These are phyloP conservation scores for Sarocladium brachiariae DNA, from an alignment of 2,329 filamentous ascomycete genomes.

Conservation along the genomic window DNA sequence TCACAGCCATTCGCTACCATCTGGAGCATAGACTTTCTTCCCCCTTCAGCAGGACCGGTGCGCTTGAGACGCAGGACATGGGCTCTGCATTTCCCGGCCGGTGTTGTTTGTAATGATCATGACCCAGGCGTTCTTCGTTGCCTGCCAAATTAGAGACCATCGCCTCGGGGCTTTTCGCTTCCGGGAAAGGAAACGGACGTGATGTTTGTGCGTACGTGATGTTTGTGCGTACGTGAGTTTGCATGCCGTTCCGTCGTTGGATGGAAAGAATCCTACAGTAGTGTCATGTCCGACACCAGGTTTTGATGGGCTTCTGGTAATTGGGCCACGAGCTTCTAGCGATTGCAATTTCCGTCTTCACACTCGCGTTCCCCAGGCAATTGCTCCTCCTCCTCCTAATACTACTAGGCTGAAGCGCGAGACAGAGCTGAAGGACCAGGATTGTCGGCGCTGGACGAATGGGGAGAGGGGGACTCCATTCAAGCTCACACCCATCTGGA, in stretches of 20 bases:
- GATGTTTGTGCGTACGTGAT: neutral
- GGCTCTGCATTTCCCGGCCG: neutral
- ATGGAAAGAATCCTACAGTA: no score
- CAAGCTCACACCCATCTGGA: no score
- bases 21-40: no score
- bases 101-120: neutral
- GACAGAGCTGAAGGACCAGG: slow-evolving; percentile 3
- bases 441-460: neutral
- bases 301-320: no score
- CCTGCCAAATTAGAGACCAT: neutral
- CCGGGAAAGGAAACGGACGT: neutral
- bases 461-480: no score
- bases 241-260: neutral
- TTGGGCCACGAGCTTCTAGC: neutral
- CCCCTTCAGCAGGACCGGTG: neutral
- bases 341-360: slow-evolving; percentile 4
- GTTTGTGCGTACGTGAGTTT: neutral
- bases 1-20: no score
- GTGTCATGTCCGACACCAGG: no score
- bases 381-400: no score
- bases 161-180: neutral
- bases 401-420: neutral
- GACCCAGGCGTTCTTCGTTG: neutral
- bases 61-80: slow-evolving; percentile 1
- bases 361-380: slow-evolving; percentile 5